Percentiles rank a stretch among this genome's conserved stretches.
phyloP scores from a whole-genome alignment of 805 yeast genomes.

The Kuraishia molischiana region DNA sequence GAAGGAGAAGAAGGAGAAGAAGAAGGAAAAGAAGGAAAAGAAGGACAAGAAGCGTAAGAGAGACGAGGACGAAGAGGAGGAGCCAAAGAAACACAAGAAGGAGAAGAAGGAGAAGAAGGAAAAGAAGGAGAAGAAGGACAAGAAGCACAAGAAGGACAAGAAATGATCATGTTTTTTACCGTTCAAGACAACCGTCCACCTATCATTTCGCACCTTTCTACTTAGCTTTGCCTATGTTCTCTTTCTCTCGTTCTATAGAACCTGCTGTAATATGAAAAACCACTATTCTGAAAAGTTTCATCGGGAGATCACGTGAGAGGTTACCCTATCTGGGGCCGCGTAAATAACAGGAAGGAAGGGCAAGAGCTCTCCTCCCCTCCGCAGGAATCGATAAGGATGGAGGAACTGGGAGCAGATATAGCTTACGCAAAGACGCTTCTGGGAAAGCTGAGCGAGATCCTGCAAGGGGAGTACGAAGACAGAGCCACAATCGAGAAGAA shows the following conservation, averaged over 20 bases:
- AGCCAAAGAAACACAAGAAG: conserved; percentile 14
- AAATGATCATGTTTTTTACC: conserved; percentile 6
- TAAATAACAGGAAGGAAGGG: too few species aligned
- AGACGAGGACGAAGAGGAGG: conserved; percentile 11
- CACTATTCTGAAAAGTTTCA: too few species aligned
- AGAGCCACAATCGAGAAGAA: conserved; percentile 9
- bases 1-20: conserved; percentile 14
- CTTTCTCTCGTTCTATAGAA: too few species aligned
- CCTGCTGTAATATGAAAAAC: too few species aligned
- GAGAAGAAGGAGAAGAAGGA: conserved; percentile 22
- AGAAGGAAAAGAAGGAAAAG: conserved; percentile 12
- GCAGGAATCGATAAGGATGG: too few species aligned
- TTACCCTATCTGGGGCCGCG: too few species aligned
- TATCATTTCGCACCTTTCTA: too few species aligned
- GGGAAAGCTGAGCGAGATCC: conserved; percentile 5
- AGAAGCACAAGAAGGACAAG: conserved; percentile 14
- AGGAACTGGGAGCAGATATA: too few species aligned
- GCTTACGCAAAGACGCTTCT: not conserved
- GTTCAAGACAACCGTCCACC: too few species aligned
- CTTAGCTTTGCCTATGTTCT: too few species aligned
- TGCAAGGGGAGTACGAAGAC: conserved; percentile 18
- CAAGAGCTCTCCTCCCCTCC: too few species aligned
- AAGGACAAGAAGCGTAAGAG: conserved; percentile 13
- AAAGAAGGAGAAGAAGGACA: conserved; percentile 14
- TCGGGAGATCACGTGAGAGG: too few species aligned